phyloP scores from a whole-genome alignment of 768 basidiomycete species.

The Pisolithus microcarpus region DNA sequence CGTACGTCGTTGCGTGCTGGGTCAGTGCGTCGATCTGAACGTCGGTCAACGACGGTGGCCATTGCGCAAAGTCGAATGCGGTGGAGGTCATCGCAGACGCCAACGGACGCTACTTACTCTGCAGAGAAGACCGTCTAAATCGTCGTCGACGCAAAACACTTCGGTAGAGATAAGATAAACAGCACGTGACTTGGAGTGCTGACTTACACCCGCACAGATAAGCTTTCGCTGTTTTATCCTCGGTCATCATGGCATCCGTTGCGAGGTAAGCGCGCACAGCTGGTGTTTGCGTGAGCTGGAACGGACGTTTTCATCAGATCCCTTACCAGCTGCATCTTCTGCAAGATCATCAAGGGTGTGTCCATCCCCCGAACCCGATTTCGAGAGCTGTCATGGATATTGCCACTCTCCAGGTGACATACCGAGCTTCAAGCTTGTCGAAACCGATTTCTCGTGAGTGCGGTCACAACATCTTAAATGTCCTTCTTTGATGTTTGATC shows the following conservation, averaged over 20 bases:
- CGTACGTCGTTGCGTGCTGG: conserved; percentile 68
- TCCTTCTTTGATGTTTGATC: background rate
- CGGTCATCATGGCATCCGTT: conserved; percentile 5
- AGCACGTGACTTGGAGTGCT: background rate
- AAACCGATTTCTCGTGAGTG: conserved; percentile 65
- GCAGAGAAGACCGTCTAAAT: too few relatives aligned
- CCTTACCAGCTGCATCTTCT: conserved; percentile 76
- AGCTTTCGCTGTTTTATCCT: too few relatives aligned
- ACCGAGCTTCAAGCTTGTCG: conserved; percentile 78
- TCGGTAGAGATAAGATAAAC: background rate
- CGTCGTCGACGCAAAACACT: background rate
- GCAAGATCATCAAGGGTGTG: conserved; percentile 88
- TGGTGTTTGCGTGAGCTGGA: background rate
- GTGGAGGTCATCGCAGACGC: conserved; percentile 14
- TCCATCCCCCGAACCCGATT: background rate
- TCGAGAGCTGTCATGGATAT: background rate
- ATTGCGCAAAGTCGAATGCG: conserved; percentile 45
- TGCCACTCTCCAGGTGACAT: conserved; percentile 59
- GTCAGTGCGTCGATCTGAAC: conserved; percentile 54
- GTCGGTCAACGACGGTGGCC: conserved; percentile 69
- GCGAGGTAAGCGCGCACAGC: conserved; percentile 14
- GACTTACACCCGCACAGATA: too few relatives aligned
- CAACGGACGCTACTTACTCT: too few relatives aligned
- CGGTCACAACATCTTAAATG: background rate
- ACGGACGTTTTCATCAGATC: conserved; percentile 31